Evolutionary conservation across 768 basidiomycete genomes (phyloP).

Genomic region (Psilocybe sp.): DNA sequence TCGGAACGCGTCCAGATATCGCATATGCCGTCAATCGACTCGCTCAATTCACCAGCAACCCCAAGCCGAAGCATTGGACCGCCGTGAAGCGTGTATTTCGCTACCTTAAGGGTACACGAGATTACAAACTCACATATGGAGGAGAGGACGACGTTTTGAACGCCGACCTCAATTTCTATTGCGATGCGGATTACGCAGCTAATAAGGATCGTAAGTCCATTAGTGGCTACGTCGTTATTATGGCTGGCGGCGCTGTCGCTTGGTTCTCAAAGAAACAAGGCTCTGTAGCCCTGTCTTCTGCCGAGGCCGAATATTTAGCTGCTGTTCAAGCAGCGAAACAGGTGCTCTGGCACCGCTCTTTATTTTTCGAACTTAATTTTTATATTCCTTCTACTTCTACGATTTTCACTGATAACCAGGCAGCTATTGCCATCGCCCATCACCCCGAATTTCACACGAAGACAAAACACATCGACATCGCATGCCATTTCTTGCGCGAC

Average conservation of each 20-base stretch:
- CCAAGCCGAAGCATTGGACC: conserved; percentile 30
- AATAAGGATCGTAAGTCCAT: conserved; percentile 13
- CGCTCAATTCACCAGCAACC: conserved; percentile 30
- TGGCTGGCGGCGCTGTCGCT: conserved; percentile 30
- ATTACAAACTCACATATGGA: conserved; percentile 15
- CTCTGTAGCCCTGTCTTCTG: conserved; percentile 34
- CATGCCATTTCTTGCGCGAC: conserved; percentile 5
- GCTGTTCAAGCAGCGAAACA: conserved; percentile 26
- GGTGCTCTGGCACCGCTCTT: conserved; percentile 27
- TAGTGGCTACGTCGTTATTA: conserved; percentile 26
- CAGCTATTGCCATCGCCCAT: not conserved
- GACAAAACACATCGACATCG: conserved; percentile 8
- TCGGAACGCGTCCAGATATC: conserved; percentile 37
- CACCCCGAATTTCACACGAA: not conserved
- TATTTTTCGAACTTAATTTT: conserved; percentile 3
- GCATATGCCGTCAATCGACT: conserved; percentile 30
- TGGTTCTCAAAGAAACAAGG: conserved; percentile 37
- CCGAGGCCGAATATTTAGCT: conserved; percentile 44
- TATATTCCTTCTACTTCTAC: not conserved
- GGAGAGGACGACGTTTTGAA: not conserved
- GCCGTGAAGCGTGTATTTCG: conserved; percentile 35
- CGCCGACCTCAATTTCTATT: conserved; percentile 1
- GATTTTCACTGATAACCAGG: conserved; percentile 1
- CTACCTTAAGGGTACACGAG: conserved; percentile 31
- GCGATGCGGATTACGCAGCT: conserved; percentile 19